phyloP scores from a whole-genome alignment of 2,329 filamentous ascomycete genomes.

The Fusarium sp. region DNA sequence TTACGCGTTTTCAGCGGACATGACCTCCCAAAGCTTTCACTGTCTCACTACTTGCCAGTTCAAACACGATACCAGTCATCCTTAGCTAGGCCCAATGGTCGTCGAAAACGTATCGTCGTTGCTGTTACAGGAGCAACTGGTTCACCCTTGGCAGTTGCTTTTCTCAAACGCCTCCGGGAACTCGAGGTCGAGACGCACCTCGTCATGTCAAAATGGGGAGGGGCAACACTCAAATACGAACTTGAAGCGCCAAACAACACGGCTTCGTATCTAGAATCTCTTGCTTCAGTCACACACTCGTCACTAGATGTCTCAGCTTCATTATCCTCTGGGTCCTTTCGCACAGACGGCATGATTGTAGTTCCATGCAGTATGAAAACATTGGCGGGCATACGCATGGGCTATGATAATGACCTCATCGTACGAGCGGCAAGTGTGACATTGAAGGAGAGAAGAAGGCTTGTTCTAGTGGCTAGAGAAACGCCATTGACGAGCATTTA shows the following conservation, averaged over 20 bases:
- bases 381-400: not conserved
- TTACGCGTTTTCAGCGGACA: not conserved
- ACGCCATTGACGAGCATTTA: not conserved
- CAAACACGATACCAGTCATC: not conserved
- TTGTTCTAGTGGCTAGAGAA: not conserved
- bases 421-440: not conserved
- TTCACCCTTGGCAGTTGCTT: not conserved
- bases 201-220: not conserved
- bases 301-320: not conserved
- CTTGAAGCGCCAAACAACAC: not conserved
- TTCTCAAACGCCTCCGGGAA: not conserved
- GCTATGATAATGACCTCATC: not conserved
- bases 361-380: not conserved
- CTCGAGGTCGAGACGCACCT: not conserved
- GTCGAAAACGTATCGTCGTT: not conserved
- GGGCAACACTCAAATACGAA: not conserved
- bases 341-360: not conserved
- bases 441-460: not conserved
- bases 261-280: fast-evolving
- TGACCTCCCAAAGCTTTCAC: fast-evolving
- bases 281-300: not conserved
- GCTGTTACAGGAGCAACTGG: not conserved
- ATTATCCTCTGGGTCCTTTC: not conserved
- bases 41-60: fast-evolving
- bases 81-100: fast-evolving